Base-by-base conservation (phyloP, 176 grass and related monocot species). In the Aegilops speltoides region DNA sequence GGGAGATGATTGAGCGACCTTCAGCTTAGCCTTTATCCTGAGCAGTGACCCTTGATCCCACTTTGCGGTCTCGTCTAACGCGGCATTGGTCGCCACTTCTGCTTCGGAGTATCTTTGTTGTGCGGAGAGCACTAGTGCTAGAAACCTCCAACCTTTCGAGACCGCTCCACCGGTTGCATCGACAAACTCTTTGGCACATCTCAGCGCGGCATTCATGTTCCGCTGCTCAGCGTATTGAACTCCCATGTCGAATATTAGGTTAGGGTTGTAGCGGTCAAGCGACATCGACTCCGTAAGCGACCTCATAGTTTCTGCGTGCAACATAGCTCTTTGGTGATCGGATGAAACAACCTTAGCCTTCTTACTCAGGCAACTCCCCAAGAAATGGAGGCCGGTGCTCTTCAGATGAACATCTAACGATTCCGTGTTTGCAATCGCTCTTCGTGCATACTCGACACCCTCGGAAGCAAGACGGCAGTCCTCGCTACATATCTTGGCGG, bases 11-110 rank as follows among this genome's bases (percentile, higher is more conserved):
- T 90, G 93, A 68, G 89, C 92, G 61, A 96, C 89, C 83, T 99
- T 99, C 64, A 99, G 9, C 78, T 96, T 96, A 76, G 94, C 94
- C 85, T 89, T 99, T 71, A 99, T 84, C 80, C 89, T 96, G 37
- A 99, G 90, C 50, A 98, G 70, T 20, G 88, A 71, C 29, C 97
- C 97, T 84, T 98, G 97, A 40, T 96, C 93, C 89, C 85, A 93
- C 77, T 96, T 96, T 83, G 79, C 77, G 32, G 90, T 98, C 79
- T 96, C 97, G 70, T 98, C 92, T 43, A 98, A 80, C 57, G 97
- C 93, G 14, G 97, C 94, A 70, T 92, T 87, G 0, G 87, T 91
- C 14, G 93, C 97, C 7, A 98, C 85, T 89, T 92, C 88, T 64
- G 94, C 94, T 64, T 98, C 97, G 0, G 37, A 73, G 65, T 90